phyloP scores from a whole-genome alignment of 306 rosid species.

The Quercus robur region DNA sequence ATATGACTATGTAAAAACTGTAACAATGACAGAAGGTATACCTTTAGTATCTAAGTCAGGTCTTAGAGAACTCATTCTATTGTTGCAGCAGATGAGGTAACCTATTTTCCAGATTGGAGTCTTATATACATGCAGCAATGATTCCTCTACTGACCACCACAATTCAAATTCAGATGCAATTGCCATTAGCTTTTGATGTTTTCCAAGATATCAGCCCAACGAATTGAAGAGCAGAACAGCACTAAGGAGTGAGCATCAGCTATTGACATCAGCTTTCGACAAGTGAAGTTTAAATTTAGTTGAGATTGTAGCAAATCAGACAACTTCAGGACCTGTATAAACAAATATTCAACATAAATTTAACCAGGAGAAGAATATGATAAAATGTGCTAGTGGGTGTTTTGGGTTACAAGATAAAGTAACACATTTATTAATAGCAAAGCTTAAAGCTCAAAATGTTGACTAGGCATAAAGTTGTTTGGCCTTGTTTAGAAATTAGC shows the following conservation, averaged over 20 bases:
- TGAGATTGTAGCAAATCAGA: conserved; percentile 2
- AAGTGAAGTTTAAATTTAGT: neutral
- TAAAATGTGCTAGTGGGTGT: neutral
- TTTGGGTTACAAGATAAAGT: neutral
- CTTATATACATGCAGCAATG: conserved; percentile 78
- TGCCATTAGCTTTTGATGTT: neutral
- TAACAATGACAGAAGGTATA: conserved; percentile 16
- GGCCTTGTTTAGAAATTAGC: too few species aligned
- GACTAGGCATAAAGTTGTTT: too few species aligned
- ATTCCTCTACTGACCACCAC: conserved; percentile 90
- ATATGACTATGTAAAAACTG: neutral
- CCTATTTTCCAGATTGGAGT: conserved; percentile 67
- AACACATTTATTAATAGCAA: neutral
- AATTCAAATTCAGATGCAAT: conserved; percentile 22
- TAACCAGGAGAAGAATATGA: neutral
- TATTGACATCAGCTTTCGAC: conserved; percentile 3
- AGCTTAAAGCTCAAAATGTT: too few species aligned
- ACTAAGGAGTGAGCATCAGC: neutral
- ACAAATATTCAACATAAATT: neutral
- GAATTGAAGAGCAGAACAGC: neutral
- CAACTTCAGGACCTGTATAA: conserved; percentile 32
- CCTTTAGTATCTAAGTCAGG: conserved; percentile 96
- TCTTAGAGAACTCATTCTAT: conserved; percentile 77
- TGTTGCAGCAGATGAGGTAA: conserved; percentile 57
- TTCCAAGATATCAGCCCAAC: conserved; percentile 12